Evolutionary conservation across 108 stramenopile genomes (phyloP), one percentile per base, ranked within the genome.

Genomic region (Cyclotella kingstonii): DNA sequence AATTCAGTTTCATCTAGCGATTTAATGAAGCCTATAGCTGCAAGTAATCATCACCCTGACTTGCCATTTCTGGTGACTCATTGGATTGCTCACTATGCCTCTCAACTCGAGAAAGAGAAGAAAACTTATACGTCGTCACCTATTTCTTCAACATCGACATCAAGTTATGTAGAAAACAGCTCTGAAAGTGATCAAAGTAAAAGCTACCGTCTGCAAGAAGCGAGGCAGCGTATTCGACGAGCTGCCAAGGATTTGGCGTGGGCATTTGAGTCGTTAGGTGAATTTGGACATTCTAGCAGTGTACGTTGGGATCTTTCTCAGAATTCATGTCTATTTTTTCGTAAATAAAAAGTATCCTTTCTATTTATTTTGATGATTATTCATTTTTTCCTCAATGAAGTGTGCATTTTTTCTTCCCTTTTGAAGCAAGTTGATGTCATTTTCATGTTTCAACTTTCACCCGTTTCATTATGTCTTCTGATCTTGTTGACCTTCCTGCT

Each of bases 21-120:
- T n/a, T n/a, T n/a, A n/a, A n/a, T n/a, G n/a, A n/a, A n/a, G n/a
- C n/a, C n/a, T n/a, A n/a, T n/a, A n/a, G 21, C 56, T 0, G 36
- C 39, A 60, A 49, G 15, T 29, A 17, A 62, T 42, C 33, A 50
- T 46, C 63, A 75, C 46, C 49, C 68, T 3, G 90, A 79, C 12
- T 54, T 86, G 17, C 90, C 91, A 12, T 92, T 92, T 60, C 57
- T 92, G 41, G 84, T 92, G 3, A 92, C 87, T 9, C 81, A 86
- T 57, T 92, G 86, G 86, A 51, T 92, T 43, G 69, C 76, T 30
- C 77, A 87, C 42, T 86, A 74, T 60, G 60, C 63, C 25, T 10
- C 68, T n/a, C 25, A n/a, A n/a, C n/a, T n/a, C n/a, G n/a, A n/a
- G n/a, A n/a, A n/a, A n/a, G n/a, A n/a, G n/a, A n/a, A n/a, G n/a